Evolutionary conservation across 2,329 filamentous ascomycete genomes (phyloP).

Genomic region (Grosmannia huntii): DNA sequence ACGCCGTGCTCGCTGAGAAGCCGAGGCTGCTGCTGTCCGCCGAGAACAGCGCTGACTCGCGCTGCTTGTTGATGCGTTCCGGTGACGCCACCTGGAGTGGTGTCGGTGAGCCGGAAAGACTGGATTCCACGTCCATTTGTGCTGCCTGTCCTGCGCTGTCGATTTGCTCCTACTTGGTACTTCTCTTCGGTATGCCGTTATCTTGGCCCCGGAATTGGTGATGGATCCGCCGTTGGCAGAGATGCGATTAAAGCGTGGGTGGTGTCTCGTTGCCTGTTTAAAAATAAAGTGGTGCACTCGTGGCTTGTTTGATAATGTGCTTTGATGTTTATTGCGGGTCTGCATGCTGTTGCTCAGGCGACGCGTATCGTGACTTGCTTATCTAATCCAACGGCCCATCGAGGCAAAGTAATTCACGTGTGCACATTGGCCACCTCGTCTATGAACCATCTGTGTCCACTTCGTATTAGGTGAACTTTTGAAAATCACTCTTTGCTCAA

Average conservation of each 20-base stretch:
- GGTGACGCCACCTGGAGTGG: constrained; percentile 50
- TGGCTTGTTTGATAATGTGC: not conserved
- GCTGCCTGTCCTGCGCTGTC: not conserved
- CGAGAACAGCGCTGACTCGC: constrained; percentile 13
- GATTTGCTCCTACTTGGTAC: too few relatives aligned
- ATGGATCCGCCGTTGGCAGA: not conserved
- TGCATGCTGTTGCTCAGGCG: constrained; percentile 10
- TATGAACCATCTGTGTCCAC: too few relatives aligned
- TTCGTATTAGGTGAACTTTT: not conserved
- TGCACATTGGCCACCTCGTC: not conserved
- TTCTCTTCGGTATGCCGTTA: not conserved
- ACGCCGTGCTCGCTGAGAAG: constrained; percentile 15
- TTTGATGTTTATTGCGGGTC: constrained; percentile 11
- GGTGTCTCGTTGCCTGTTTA: not conserved
- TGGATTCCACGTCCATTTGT: constrained; percentile 30
- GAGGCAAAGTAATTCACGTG: not conserved
- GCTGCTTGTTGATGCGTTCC: constrained; percentile 46
- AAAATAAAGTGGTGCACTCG: not conserved
- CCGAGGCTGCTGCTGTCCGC: not conserved
- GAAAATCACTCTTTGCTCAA: not conserved
- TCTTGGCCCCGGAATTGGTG: not conserved
- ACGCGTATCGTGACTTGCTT: constrained; percentile 2
- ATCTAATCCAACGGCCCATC: not conserved
- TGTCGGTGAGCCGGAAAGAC: constrained; percentile 37
- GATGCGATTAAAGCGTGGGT: not conserved